Base-by-base conservation (phyloP, 345 rosid genomes). In the Citrus maxima region DNA sequence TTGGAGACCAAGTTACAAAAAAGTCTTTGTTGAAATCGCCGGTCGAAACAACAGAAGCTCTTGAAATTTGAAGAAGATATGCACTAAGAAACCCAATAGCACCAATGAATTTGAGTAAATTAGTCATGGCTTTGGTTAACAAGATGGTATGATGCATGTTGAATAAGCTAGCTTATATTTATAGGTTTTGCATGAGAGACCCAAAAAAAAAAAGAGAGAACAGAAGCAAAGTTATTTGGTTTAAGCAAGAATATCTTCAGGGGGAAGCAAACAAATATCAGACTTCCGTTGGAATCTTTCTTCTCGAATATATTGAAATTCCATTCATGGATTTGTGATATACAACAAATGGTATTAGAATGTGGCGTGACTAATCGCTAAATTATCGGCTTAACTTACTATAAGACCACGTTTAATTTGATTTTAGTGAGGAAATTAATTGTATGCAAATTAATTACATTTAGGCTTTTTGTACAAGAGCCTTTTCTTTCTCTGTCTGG, bases 1-100 rank as follows among this genome's bases (percentile, higher is more conserved):
- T 68, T 7, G 98, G 95, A 73, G 97, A 88, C 98, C 97, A 95
- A 76, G 91, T 79, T 30, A 88, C 88, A 27, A 65, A 85, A 86
- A 95, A 95, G 66, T 95, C 98, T 67, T 85, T 76, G 71, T 85
- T 86, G 79, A 80, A 95, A 86, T 93, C 81, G 51, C 94, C 93
- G 0, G 90, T 84, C 12, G 97, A 93, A 76, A 91, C 88, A 7
- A 91, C 80, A 28, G 92, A 86, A 67, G 93, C 85, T 55, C 77
- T 19, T 4, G 93, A 88, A 72, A 80, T 27, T 76, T 68, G 87
- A 49, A 88, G 12, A 40, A 82, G 56, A 78, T 68, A 78, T 42
- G 84, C 7, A 25, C 82, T 7, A 2, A 86, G 46, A 42, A 87
- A 54, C 42, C 68, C 76, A 49, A 88, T 8, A 28, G 84, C 35